Evolutionary conservation across 1,139 yeast genomes (phyloP), one percentile per base, ranked within the genome.

Genomic region (Hanseniaspora uvarum): DNA sequence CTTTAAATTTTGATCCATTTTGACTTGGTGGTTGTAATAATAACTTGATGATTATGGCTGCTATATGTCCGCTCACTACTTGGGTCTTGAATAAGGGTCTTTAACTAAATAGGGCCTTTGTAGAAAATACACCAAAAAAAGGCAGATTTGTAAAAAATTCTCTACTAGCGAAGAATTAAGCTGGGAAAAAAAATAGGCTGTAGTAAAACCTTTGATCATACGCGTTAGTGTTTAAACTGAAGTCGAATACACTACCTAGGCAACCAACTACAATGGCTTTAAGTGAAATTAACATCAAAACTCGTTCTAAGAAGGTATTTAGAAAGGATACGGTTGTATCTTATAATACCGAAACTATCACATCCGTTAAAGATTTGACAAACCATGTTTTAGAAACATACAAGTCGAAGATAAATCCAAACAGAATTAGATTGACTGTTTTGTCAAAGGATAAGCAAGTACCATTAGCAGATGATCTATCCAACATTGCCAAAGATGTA

Each of bases 391-490:
- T 51, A 19, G 33, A 28, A 23, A 12, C 48, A 14, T 44, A 44
- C 33, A 43, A 51, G 31, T 51, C 68, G 26, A 64, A 65, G 44
- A 68, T 76, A 53, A 72, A 75, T 55, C 66, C 70, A 3, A 64
- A 72, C 60, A 68, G 80, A 60, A 64, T 74, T 49, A 69, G 73
- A 59, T 62, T 74, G 55, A 68, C 70, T 11, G 63, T 62, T 55
- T 44, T 57, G 50, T 62, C 63, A 51, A 67, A 63, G 41, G 55
- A 58, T 28, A 66, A 65, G 38, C 67, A 62, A 48, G 56, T 63
- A 30, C 63, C 66, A 31, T 59, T 65, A 23, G 12, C 40, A 19
- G 55, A 39, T 18, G 26, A 37, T 16, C 34, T 46, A n/a, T 21
- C 30, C 4, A 52, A 57, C 14, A 55, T 59, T 0, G 61, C 59